These are phyloP conservation scores for Gossypium thurberi DNA, from an alignment of 345 rosid species.

Conservation along the genomic window DNA sequence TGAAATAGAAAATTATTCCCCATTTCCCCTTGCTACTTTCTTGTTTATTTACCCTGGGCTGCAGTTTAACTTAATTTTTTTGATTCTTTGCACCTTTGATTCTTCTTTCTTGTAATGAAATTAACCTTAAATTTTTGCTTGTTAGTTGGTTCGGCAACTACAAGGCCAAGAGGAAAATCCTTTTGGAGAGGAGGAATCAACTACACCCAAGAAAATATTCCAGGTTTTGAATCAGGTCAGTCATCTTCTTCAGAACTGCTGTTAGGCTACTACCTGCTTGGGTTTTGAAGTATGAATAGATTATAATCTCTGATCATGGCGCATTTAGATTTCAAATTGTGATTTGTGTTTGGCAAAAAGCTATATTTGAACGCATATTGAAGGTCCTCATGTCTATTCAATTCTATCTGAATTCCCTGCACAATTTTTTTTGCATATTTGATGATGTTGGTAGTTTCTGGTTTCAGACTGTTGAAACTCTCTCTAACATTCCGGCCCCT, in stretches of 20 bases:
- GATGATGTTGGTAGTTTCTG: constrained; percentile 2
- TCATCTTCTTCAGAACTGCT: not conserved
- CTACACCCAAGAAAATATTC: constrained; percentile 76
- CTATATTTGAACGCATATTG: not conserved
- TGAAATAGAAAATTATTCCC: not conserved
- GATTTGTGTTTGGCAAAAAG: not conserved
- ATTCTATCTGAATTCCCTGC: not conserved
- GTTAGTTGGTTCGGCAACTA: constrained; percentile 47
- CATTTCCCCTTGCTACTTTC: too few relatives aligned
- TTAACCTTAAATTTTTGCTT: constrained; percentile 13
- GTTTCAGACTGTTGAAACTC: constrained; percentile 72
- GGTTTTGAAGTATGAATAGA: not conserved
- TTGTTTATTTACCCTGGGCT: not conserved
- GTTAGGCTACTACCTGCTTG: too few relatives aligned
- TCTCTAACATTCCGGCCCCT: constrained; percentile 73
- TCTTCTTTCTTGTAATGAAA: not conserved
- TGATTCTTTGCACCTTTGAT: not conserved
- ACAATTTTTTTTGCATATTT: not conserved
- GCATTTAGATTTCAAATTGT: not conserved
- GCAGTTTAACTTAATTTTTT: not conserved
- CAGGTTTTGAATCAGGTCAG: constrained; percentile 87
- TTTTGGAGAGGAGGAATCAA: constrained; percentile 53
- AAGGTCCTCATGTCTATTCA: not conserved
- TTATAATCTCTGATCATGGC: not conserved
- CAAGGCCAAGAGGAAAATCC: constrained; percentile 96